Evolutionary conservation across 164 flowering plant species (phyloP).

Genomic region (Vitis amurensis): DNA sequence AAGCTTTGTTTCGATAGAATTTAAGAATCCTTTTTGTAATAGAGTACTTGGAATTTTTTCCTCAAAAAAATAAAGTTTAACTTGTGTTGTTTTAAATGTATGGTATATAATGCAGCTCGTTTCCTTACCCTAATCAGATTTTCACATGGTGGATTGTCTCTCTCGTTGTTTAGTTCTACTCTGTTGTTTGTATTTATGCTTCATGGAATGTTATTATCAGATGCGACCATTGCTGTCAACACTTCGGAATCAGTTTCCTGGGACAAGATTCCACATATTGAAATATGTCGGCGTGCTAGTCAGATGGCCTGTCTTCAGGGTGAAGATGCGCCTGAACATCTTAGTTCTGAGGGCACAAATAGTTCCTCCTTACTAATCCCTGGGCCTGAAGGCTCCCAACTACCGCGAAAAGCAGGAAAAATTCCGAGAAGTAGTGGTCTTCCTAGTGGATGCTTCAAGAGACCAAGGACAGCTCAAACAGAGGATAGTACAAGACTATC

Average conservation of each 20-base stretch:
- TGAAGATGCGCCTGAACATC: constrained; percentile 22
- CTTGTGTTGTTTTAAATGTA: too few relatives aligned
- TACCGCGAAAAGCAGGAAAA: constrained; percentile 37
- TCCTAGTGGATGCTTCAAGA: constrained; percentile 41
- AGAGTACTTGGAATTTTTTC: too few relatives aligned
- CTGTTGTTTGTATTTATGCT: neutral
- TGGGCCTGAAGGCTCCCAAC: constrained; percentile 31
- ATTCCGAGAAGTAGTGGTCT: constrained; percentile 26
- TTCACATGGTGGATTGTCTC: neutral
- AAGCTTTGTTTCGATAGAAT: too few relatives aligned
- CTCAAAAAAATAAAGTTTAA: too few relatives aligned
- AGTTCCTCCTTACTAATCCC: constrained; percentile 14
- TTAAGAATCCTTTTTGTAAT: too few relatives aligned
- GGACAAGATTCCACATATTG: constrained; percentile 26
- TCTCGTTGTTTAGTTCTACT: neutral
- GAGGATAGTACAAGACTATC: constrained; percentile 34
- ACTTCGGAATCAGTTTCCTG: constrained; percentile 27
- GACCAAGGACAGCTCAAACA: constrained; percentile 29
- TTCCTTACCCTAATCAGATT: neutral
- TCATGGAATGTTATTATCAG: constrained; percentile 23
- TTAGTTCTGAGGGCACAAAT: constrained; percentile 17
- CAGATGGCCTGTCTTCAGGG: constrained; percentile 18
- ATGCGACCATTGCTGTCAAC: constrained; percentile 17
- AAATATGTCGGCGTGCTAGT: constrained; percentile 20
- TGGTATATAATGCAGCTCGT: too few relatives aligned